Evolutionary conservation across 108 stramenopile genomes (phyloP), one percentile per base, ranked within the genome.

Genomic region (Asterionellopsis glacialis): DNA sequence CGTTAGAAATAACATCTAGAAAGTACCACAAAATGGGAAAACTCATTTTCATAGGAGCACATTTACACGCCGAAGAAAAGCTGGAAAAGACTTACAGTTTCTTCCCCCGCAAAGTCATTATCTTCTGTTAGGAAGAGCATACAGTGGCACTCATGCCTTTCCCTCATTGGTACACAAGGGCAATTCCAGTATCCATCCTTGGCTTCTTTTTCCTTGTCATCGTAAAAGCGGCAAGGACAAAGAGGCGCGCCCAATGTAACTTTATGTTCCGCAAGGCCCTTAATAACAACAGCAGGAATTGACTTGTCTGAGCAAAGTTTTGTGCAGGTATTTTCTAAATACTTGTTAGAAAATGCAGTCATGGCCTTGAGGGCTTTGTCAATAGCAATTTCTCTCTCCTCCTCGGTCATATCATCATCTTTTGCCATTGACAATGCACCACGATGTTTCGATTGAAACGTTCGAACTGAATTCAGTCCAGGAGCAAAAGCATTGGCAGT

Each of bases 131-230:
- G 69, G 61, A 94, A 94, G 13, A 95, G 70, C 89, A 90, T 91
- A 48, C 94, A 95, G 61, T 95, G 94, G 54, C 94, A 95, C 48
- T 89, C 84, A 33, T 90, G 82, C 47, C 85, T 22, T 47, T 75
- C 79, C 58, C 74, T 41, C 85, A 87, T 88, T 11, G 87, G 77
- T 2, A 85, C 78, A 57, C 82, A 91, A 15, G 86, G 84, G 64
- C 94, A 95, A 69, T 95, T 95, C 87, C 91, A 91, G 56, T 82
- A 88, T 2, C 87, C 90, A 51, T 84, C 79, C 75, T 91, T 91
- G 11, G 80, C 91, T 65, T 91, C 91, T 44, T 79, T 84, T 58
- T 84, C 90, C 63, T 95, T 95, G 63, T 95, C 83, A 28, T 93
- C 91, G 55, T 95, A 95, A 72, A 88, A 90, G 47, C 95, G 74